Percentiles rank a stretch among this genome's conserved stretches.
Conservation (phyloP, 1,284 basidiomycete genomes). For the Boletellus deceptivus region DNA sequence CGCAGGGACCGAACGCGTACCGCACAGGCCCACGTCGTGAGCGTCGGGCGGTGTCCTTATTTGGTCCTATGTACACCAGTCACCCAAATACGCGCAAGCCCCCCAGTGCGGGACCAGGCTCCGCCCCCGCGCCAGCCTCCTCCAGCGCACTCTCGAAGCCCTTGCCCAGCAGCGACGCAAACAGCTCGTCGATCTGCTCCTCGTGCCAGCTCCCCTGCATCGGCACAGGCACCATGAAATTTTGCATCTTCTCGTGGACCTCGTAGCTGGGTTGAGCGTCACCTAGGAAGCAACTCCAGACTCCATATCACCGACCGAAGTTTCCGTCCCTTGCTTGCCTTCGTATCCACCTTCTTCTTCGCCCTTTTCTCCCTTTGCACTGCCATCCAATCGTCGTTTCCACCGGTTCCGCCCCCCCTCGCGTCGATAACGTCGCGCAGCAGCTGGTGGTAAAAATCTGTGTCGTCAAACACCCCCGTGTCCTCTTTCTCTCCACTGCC, state of each 20-base stretch:
- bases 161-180: slow-evolving; percentile 78
- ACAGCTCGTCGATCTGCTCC: slow-evolving; percentile 90
- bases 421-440: slow-evolving; percentile 85
- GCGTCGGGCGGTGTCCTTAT: slow-evolving; percentile 17
- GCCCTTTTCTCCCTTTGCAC: slow-evolving; percentile 66
- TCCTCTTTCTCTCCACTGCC: slow-evolving; percentile 39
- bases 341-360: slow-evolving; percentile 86
- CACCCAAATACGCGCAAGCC: slow-evolving; percentile 63
- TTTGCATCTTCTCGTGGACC: slow-evolving; percentile 89
- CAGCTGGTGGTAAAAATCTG: slow-evolving; percentile 88
- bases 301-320: slow-evolving; percentile 52
- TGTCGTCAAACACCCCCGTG: slow-evolving; percentile 77
- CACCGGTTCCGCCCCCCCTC: slow-evolving; percentile 44
- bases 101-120: slow-evolving; percentile 15
- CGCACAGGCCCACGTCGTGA: not conserved
- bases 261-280: slow-evolving; percentile 61
- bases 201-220: slow-evolving; percentile 77
- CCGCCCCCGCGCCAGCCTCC: slow-evolving; percentile 27
- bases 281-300: not conserved
- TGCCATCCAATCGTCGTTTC: slow-evolving; percentile 60
- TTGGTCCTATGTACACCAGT: slow-evolving; percentile 24
- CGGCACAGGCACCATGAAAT: slow-evolving; percentile 90
- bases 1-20: too few relatives aligned
- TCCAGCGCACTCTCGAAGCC: slow-evolving; percentile 46
- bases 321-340: slow-evolving; percentile 90